Evolutionary conservation across 2,329 filamentous ascomycete genomes (phyloP), one percentile per base, ranked within the genome.

Genomic region (Scytalidium lignicola): DNA sequence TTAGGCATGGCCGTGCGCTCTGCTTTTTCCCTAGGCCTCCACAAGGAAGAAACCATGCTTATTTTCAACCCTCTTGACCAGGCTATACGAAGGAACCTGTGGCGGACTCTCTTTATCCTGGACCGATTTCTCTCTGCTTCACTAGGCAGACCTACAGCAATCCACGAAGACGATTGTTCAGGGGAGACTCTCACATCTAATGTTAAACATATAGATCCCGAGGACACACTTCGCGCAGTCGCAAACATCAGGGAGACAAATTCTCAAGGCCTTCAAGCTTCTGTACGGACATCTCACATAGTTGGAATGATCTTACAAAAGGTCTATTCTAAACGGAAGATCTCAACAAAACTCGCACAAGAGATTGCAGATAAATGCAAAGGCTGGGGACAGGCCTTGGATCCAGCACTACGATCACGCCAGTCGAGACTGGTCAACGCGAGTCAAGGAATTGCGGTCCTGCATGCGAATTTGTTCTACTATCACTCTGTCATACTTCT

Each of bases 1-100:
- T n/a, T 53, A 83, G 80, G 78, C 7, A 80, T 81, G 75, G 83
- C 83, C 19, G 77, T 83, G 42, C 74, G 80, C 12, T 81, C 79
- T 46, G 81, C 80, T 2, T 79, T 81, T 59, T 75, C 80, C 0
- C 65, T 86, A 1, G 83, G 83, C 1, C 66, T 86, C 3, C 82
- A 86, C 55, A 71, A 78, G 56, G 75, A 79, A 56, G 79, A 85
- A 54, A 77, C 76, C 2, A 74, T 79, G 66, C 64, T 70, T 12
- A 72, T 81, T 15, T 83, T 82, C 58, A 65, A 64, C 7, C 58
- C 60, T 1, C 66, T 72, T 10, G 70, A 80, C 45, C 69, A 75
- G 53, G 63, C 59, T 8, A 62, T 74, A 8, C 71, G 81, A 28
- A 74, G 74, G 21, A 84, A 80, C 44, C 63, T 86, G 2, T 86